Evolutionary conservation across 75 land plant species (phyloP), one percentile per base, ranked within the genome.

Genomic region (Pseudotsuga menziesii): DNA sequence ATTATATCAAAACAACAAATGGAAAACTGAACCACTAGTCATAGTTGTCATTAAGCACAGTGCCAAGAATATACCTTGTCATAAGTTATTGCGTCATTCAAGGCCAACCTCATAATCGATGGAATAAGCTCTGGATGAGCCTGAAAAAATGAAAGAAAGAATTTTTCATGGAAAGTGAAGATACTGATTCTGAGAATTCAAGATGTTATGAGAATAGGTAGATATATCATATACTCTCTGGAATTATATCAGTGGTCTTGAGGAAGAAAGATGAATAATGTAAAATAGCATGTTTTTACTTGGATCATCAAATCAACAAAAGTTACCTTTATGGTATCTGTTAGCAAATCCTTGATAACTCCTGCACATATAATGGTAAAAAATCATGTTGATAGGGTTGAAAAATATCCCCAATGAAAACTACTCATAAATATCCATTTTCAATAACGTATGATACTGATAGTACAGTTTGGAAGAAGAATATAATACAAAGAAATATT

Each of bases 51-150:
- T 52, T 3, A 41, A 6, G 58, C 48, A 41, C 39, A n/a, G 20
- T 1, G 23, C 72, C 19, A 44, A 12, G 63, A 57, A 22, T 84
- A 81, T 52, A 97, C 98, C 99, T 95, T 95, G 76, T 94, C 96
- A 82, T 93, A 97, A 12, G 92, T 94, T 59, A 91, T 72, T 9
- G 92, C 85, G 90, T 95, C 99, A 82, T 97, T 97, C 5, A 97
- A 85, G 14, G 99, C 91, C 52, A 97, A 75, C 26, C 87, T 85
- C 74, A 97, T 83, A 12, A 95, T 52, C 35, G 89, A 87, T 72
- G 96, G 91, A 36, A 97, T 63, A 52, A 97, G 86, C 20, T 90
- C 91, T 64, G 84, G 94, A 77, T 90, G 89, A 11, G 58, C 96
- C 99, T 96, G 75, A 74, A 83, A 32, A 64, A 19, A 60, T 13